These are phyloP conservation scores for Diaporthe australafricana DNA, from an alignment of 2,329 filamentous ascomycete genomes.

Conservation along the genomic window DNA sequence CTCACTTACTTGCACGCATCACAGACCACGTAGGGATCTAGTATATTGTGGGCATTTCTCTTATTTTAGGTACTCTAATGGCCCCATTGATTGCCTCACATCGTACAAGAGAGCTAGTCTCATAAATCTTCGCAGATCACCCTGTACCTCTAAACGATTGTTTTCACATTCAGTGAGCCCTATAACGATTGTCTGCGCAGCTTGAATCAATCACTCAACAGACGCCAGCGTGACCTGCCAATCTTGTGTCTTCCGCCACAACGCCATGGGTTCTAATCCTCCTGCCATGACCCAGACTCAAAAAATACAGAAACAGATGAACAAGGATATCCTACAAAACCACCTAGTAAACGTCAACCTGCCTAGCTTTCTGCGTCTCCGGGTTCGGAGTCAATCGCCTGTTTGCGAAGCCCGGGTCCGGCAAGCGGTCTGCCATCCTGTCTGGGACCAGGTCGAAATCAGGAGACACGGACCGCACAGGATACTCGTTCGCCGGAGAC, in stretches of 20 bases:
- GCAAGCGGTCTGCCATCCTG: conserved; percentile 69
- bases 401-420: conserved; percentile 56
- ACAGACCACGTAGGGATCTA: not conserved
- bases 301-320: not conserved
- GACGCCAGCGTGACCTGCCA: not conserved
- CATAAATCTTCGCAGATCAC: not conserved
- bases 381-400: conserved; percentile 60
- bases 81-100: not conserved
- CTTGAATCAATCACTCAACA: not conserved
- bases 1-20: too few species aligned
- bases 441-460: conserved; percentile 72
- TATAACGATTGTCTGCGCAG: not conserved
- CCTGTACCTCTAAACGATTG: not conserved
- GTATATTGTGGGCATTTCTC: not conserved
- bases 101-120: not conserved
- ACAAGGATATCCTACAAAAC: not conserved
- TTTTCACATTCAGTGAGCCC: not conserved
- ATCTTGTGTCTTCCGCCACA: not conserved
- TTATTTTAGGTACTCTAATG: not conserved
- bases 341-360: conserved; percentile 30
- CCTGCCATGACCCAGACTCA: not conserved
- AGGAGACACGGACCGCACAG: conserved; percentile 65
- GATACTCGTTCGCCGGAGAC: conserved; percentile 64
- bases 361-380: conserved; percentile 52
- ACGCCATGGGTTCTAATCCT: not conserved